Percentiles rank a stretch among this genome's conserved stretches.
These are phyloP conservation scores for Phaeophleospora eucalypticola DNA, from an alignment of 2,329 filamentous ascomycete genomes.

Conservation along the genomic window DNA sequence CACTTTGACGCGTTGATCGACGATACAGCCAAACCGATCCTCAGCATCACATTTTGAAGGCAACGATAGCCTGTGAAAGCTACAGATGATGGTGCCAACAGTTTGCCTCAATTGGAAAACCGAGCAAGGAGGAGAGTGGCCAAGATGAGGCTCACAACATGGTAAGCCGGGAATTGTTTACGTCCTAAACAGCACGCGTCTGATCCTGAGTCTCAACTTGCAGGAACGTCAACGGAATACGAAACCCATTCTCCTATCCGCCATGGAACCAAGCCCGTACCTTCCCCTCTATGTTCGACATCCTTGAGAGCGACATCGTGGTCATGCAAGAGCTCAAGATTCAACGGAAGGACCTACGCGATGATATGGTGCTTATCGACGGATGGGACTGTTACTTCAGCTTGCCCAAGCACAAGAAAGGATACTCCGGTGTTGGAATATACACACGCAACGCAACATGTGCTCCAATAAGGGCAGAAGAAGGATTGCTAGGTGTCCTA, in stretches of 20 bases:
- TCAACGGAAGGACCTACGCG: conserved; percentile 81
- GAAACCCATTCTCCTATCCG: conserved; percentile 52
- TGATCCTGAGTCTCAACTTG: conserved; percentile 14
- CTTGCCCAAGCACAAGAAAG: conserved; percentile 89
- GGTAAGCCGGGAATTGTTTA: conserved; percentile 17
- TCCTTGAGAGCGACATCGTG: conserved; percentile 85
- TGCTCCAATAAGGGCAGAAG: conserved; percentile 82
- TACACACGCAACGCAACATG: conserved; percentile 88
- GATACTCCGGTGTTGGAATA: conserved; percentile 92
- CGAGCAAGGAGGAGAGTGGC: conserved; percentile 8
- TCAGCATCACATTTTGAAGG: too few species aligned
- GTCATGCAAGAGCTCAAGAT: conserved; percentile 97
- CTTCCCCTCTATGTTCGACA: conserved; percentile 79
- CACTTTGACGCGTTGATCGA: too few species aligned
- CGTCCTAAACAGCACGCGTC: neutral
- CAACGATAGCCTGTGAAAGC: neutral
- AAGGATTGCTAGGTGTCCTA: conserved; percentile 83
- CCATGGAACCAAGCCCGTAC: conserved; percentile 48
- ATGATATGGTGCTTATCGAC: conserved; percentile 92
- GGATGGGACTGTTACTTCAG: conserved; percentile 98
- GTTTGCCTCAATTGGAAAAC: neutral
- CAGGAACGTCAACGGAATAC: conserved; percentile 53
- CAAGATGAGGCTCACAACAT: conserved; percentile 38
- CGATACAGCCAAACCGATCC: too few species aligned
- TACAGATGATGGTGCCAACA: neutral